Evolutionary conservation across 2,329 filamentous ascomycete species (phyloP), one percentile per base, ranked within the genome.

Genomic region (Hymenotorrendiella dingleyae): DNA sequence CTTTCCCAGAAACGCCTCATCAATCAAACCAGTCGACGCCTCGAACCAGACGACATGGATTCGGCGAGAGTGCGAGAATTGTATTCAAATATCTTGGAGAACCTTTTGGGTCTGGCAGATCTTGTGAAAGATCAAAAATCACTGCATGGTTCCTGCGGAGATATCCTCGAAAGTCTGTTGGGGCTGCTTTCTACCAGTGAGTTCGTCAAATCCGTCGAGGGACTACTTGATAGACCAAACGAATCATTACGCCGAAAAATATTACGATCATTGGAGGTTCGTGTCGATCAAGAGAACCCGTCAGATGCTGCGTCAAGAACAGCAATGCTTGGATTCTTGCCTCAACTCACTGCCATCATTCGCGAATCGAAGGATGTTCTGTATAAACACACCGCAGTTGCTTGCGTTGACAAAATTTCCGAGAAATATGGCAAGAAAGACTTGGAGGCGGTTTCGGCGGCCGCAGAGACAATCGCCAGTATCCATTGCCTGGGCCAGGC

Each of bases 341-440:
- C 86, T 9, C 83, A 83, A 53, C 73, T 95, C 48, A 86, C 86
- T 14, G 73, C 76, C 16, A 85, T 94, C 34, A 78, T 98, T 46
- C 72, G 82, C 42, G 76, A 84, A 37, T 84, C 85, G 6, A 69
- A 75, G 23, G 82, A 93, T 52, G 76, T 84, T 40, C 73, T 80
- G 21, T 83, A 93, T 62, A 89, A 91, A 65, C 83, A 89, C 56
- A 88, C 86, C 9, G 86, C 90, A 1, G 82, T 98, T 48, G 81
- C 82, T 26, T 97, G 91, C 55, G 83, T 97, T 33, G 90, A 96
- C 66, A 86, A 87, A 63, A 94, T 98, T 49, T 79, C 86, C 2
- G 90, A 96, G 65, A 91, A 91, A 62, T 97, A 95, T 62, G 94
- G 93, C 53, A 94, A 93, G 70, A 94, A 90, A 62, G 86, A 95